These are phyloP conservation scores for Mortierella hygrophila DNA, from an alignment of 192 early-diverging fungal species.

Conservation along the genomic window DNA sequence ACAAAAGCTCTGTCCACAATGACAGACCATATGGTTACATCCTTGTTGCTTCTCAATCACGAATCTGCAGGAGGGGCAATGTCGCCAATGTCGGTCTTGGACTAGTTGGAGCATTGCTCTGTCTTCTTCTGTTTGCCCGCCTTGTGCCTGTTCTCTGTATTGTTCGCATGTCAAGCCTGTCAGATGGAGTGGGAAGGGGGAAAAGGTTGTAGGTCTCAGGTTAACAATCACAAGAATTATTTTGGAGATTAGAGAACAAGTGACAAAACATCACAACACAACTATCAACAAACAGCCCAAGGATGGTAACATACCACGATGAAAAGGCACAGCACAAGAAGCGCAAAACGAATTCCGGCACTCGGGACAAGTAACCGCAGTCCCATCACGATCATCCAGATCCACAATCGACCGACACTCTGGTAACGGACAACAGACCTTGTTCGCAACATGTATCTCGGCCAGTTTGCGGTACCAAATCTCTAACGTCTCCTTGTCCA, in stretches of 20 bases:
- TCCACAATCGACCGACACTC: conserved; percentile 49
- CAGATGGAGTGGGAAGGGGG: neutral
- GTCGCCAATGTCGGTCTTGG: conserved; percentile 49
- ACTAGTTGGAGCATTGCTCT: conserved; percentile 47
- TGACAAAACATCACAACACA: neutral
- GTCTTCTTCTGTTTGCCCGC: conserved; percentile 41
- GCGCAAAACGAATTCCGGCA: conserved; percentile 53
- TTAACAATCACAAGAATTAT: neutral
- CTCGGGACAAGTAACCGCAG: conserved; percentile 49
- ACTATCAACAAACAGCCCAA: neutral
- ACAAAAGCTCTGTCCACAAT: conserved; percentile 54
- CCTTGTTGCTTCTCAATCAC: conserved; percentile 55
- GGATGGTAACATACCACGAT: conserved; percentile 23
- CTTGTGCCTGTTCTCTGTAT: conserved; percentile 34
- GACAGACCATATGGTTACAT: conserved; percentile 54
- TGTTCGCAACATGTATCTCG: conserved; percentile 51
- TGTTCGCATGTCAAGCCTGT: conserved; percentile 44
- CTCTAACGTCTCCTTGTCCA: conserved; percentile 30
- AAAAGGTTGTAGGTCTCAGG: neutral
- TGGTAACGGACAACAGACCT: conserved; percentile 46
- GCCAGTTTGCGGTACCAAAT: conserved; percentile 51
- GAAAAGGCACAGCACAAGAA: conserved; percentile 49
- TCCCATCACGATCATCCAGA: conserved; percentile 49
- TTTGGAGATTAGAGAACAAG: neutral
- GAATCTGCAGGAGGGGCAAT: conserved; percentile 51